A percentile compares a stretch with the other conserved stretches of the same genome.
These are phyloP conservation scores for Coriaria nepalensis DNA, from an alignment of 306 rosid genomes.

Conservation along the genomic window DNA sequence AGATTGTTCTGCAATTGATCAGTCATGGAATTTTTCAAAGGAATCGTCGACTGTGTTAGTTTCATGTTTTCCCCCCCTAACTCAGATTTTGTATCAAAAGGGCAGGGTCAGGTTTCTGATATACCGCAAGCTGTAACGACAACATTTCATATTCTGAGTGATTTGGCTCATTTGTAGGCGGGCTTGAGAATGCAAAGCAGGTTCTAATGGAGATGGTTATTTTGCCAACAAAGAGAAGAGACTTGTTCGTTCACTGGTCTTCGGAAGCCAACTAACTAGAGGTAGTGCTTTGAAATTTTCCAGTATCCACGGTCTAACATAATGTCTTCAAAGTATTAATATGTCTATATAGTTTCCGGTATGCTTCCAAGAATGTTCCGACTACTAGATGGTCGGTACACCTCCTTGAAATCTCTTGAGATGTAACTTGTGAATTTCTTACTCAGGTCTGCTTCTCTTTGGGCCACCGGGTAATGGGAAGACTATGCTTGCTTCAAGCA, in stretches of 20 bases:
- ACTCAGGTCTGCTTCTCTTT: conserved; percentile 86
- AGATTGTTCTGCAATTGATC: too few species aligned
- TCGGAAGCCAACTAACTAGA: conserved; percentile 84
- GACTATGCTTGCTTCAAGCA: conserved; percentile 98
- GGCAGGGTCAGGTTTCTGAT: conserved; percentile 87
- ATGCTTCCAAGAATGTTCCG: too few species aligned
- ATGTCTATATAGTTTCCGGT: too few species aligned
- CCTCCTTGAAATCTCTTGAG: too few species aligned
- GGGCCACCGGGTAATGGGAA: conserved; percentile 99
- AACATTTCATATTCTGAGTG: conserved; percentile 11
- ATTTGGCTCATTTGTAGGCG: conserved; percentile 46
- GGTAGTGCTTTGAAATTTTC: conserved; percentile 44
- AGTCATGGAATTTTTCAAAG: too few species aligned
- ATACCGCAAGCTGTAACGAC: conserved; percentile 49
- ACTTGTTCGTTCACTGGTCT: conserved; percentile 94
- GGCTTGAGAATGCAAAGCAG: conserved; percentile 94
- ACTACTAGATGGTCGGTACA: too few species aligned
- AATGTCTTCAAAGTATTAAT: not conserved
- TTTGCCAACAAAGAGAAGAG: conserved; percentile 91
- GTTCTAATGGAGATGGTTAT: conserved; percentile 96
- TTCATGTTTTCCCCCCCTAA: conserved; percentile 34
- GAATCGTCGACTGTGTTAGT: conserved; percentile 46
- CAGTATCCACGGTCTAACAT: too few species aligned
- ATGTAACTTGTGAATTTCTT: too few species aligned
- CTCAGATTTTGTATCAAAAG: conserved; percentile 32